A percentile compares a stretch with the other conserved stretches of the same genome.
Evolutionary conservation across 164 flowering plant genomes (phyloP).

Genomic region (Nymphaea thermarum): DNA sequence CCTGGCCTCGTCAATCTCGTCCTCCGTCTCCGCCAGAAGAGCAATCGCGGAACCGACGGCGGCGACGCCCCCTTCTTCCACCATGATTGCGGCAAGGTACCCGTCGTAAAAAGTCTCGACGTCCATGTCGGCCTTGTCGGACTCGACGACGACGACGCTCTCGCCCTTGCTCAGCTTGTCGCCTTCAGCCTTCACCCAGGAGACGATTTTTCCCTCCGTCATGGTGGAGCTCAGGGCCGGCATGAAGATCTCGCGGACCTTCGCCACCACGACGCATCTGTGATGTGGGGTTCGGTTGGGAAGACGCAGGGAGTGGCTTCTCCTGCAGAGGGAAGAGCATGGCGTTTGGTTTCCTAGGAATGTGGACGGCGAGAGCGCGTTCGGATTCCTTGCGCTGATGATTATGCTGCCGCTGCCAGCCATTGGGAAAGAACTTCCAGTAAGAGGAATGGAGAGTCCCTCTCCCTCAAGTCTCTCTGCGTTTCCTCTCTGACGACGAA

Average conservation of each 20-base stretch:
- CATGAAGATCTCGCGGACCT: conserved; percentile 99
- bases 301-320: background rate
- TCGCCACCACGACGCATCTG: conserved; percentile 15
- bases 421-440: no score
- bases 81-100: conserved; percentile 78
- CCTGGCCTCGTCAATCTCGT: conserved; percentile 62
- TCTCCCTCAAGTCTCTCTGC: no score
- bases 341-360: conserved; percentile 12
- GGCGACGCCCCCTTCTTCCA: conserved; percentile 85
- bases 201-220: conserved; percentile 96
- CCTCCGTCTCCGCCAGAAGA: conserved; percentile 75
- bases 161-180: conserved; percentile 85
- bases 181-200: conserved; percentile 92
- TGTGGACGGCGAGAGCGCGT: no score
- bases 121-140: conserved; percentile 98
- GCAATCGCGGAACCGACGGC: conserved; percentile 98
- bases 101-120: conserved; percentile 98
- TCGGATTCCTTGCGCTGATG: no score
- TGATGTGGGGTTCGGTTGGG: conserved; percentile 10
- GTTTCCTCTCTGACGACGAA: no score
- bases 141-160: conserved; percentile 92
- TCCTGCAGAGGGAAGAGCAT: conserved; percentile 2
- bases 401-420: no score
- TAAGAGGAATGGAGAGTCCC: no score
- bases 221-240: conserved; percentile 96